These are phyloP conservation scores for Phascolomyces articulosus DNA, from an alignment of 371 early-diverging fungal genomes.

Conservation along the genomic window DNA sequence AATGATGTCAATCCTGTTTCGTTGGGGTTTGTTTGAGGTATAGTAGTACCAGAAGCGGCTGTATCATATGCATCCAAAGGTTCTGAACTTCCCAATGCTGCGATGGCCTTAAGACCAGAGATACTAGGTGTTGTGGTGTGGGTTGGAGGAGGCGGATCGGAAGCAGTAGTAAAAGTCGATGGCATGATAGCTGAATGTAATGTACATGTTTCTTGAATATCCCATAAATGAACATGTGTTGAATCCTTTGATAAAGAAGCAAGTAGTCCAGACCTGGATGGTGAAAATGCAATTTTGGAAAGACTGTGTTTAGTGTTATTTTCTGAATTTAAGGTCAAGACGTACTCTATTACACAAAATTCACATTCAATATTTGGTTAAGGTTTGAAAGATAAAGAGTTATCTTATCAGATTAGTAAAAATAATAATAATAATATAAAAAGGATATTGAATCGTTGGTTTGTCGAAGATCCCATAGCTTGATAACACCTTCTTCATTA, in stretches of 20 bases:
- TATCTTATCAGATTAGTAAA: too few species aligned
- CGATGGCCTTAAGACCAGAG: background rate
- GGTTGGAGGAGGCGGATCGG: slow-evolving; percentile 10
- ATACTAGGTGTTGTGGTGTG: background rate
- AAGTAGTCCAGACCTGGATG: slow-evolving; percentile 64
- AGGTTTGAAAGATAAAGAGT: too few species aligned
- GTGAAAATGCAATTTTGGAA: slow-evolving; percentile 66
- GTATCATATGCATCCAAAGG: background rate
- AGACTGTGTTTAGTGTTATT: slow-evolving; percentile 37
- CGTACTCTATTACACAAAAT: slow-evolving; percentile 12
- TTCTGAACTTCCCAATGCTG: background rate
- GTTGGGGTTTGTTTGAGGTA: background rate
- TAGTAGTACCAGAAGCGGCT: too few species aligned
- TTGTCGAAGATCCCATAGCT: slow-evolving; percentile 82
- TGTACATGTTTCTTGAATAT: slow-evolving; percentile 61
- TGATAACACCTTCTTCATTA: slow-evolving; percentile 71
- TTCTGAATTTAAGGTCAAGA: slow-evolving; percentile 39
- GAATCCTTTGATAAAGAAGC: slow-evolving; percentile 69
- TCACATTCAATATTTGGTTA: background rate
- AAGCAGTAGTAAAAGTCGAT: background rate
- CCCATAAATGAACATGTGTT: slow-evolving; percentile 60
- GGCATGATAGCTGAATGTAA: slow-evolving; percentile 9
- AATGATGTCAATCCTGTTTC: slow-evolving; percentile 7
- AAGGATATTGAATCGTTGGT: slow-evolving; percentile 61
- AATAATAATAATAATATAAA: slow-evolving; percentile 10